Evolutionary conservation across 306 rosid genomes (phyloP), one percentile per base, ranked within the genome.

Genomic region (Cicer yamashitae): DNA sequence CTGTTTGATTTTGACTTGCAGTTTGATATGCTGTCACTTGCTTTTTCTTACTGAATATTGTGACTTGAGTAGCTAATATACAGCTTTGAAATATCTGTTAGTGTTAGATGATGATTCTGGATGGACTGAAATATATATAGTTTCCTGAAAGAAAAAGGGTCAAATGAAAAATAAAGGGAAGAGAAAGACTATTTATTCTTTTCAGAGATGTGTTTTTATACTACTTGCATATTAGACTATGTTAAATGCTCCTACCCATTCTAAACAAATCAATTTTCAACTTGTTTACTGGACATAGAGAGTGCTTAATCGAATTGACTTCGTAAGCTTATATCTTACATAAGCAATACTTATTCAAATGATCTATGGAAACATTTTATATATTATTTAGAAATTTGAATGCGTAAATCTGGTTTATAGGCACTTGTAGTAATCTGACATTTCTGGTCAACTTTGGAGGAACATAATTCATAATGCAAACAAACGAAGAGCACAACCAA

Each of bases 391-490:
- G 38, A 30, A 68, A 20, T 41, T 75, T 85, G 66, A 78, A 51
- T 58, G 18, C 65, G 46, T 65, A 22, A 68, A 56, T 50, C 56
- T 78, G 61, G 53, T 63, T 70, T 78, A 58, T 77, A 67, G 85
- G 79, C 50, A 47, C 52, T 50, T 76, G 48, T 54, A 51, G 75
- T 58, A 77, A 69, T 47, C 83, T 54, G 76, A 77, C 71, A 18
- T 12, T 59, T 38, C 40, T 56, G 34, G 59, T 41, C 77, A 46
- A 8, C 50, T 0, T 13, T 3, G 53, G 68, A 63, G 71, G 18
- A 41, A 74, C 60, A 71, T 63, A 45, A 65, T 70, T 73, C 80
- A 58, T 41, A 58, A 84, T 77, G 85, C 85, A 87, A 80, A 53
- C 52, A 47, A 48, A 59, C 22, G 78, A 62, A 82, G 84, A 48